phyloP scores from a whole-genome alignment of 441 rosid genomes.

The Jatropha multifida region DNA sequence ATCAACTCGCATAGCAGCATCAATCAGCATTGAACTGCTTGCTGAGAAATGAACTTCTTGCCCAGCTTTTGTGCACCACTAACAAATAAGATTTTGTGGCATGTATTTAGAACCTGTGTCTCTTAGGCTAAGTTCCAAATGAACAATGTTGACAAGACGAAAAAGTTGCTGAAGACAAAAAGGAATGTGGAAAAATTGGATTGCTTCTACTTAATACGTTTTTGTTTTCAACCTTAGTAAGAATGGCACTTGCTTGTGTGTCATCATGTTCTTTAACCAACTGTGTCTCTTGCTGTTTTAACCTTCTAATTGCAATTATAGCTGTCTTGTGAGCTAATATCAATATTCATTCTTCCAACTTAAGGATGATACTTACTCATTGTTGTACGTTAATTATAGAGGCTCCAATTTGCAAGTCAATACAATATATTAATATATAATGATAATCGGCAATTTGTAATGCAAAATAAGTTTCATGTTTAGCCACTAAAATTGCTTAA shows the following conservation, averaged over 20 bases:
- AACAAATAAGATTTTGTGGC: not conserved
- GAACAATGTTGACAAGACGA: not conserved
- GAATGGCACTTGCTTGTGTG: not conserved
- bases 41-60: not conserved
- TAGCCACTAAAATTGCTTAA: not conserved
- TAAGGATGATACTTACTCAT: not conserved
- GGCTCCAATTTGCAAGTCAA: not conserved
- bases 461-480: not conserved
- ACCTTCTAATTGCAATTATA: constrained; percentile 1
- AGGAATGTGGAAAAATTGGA: not conserved
- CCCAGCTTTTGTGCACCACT: not conserved
- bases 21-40: not conserved
- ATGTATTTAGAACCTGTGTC: not conserved
- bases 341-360: not conserved
- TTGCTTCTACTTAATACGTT: no score
- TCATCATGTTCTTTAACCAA: not conserved
- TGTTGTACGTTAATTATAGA: not conserved
- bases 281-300: not conserved
- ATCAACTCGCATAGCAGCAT: not conserved
- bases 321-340: not conserved
- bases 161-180: no score
- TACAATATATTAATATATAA: not conserved
- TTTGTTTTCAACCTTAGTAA: not conserved
- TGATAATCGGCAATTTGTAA: not conserved
- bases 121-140: not conserved